phyloP scores from a whole-genome alignment of 257 asterid species.

The Rubia yunnanensis region DNA sequence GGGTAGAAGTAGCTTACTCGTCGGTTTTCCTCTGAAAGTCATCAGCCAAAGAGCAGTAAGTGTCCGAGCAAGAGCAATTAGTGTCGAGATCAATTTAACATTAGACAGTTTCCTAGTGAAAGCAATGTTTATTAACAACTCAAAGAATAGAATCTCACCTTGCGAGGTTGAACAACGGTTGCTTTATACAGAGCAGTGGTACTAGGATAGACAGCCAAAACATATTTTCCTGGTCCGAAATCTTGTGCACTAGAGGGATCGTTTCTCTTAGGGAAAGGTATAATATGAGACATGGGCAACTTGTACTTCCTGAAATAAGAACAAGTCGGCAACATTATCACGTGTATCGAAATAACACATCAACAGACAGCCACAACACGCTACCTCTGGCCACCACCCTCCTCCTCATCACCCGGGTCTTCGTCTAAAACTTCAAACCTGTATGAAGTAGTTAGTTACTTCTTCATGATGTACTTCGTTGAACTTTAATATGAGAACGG shows the following conservation, averaged over 20 bases:
- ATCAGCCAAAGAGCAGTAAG: slow-evolving; percentile 18
- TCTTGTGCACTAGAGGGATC: slow-evolving; percentile 65
- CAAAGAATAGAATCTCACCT: slow-evolving; percentile 37
- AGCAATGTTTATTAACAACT: not conserved
- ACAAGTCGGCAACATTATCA: slow-evolving; percentile 3
- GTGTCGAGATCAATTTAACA: slow-evolving; percentile 23
- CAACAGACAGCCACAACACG: not conserved
- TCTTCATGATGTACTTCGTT: not conserved
- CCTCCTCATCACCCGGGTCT: slow-evolving; percentile 98
- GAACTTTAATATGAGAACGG: not conserved
- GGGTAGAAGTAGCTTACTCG: slow-evolving; percentile 51
- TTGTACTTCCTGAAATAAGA: slow-evolving; percentile 71
- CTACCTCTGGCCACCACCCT: slow-evolving; percentile 82
- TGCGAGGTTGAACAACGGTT: slow-evolving; percentile 79
- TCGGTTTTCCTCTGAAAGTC: slow-evolving; percentile 66
- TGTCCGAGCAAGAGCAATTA: slow-evolving; percentile 15
- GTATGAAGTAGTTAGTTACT: slow-evolving; percentile 7
- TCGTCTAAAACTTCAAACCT: slow-evolving; percentile 96
- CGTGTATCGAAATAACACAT: not conserved
- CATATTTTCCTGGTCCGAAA: slow-evolving; percentile 79
- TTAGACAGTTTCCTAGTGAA: not conserved
- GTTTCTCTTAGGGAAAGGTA: slow-evolving; percentile 78
- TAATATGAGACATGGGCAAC: slow-evolving; percentile 81
- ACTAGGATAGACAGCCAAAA: slow-evolving; percentile 92
- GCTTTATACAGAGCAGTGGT: slow-evolving; percentile 96